Base-by-base conservation (phyloP, 805 yeast genomes). In the Komagataella mondaviorum region DNA sequence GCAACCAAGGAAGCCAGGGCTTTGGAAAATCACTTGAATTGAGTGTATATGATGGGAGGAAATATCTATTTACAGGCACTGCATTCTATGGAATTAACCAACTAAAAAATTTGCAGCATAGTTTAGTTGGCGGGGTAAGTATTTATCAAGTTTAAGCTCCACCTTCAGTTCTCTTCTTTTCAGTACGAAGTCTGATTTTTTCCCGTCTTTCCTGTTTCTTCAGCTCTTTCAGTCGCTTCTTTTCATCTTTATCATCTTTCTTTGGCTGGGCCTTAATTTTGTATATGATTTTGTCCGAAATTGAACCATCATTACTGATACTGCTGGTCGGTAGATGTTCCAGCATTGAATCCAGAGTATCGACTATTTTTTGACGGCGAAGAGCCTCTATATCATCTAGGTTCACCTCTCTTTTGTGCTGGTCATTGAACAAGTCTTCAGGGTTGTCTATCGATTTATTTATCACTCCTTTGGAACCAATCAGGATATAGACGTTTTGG, bases 391-490 rank as follows among this genome's bases (percentile, higher is more conserved):
- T 59, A 8, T 63, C 64, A 20, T 17, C 20, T 17, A 44, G 10
- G 20, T 17, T 44, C 6, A 30, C 14, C 14, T 30, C 39, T 5
- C 39, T 8, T 30, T 30, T 30, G 39, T 30, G 39, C 14, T 30
- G 39, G 5, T 30, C 39, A 30, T 30, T 30, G 14, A 30, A 30
- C 39, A 30, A 8, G 14, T 30, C 39, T 3, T 30, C 39, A 56
- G 16, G 46, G 49, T 6, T 51, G 53, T 22, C 54, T 53, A 3
- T 62, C 62, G 8, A 61, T 52, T 67, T 52, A 17, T 49, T 53
- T 5, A 50, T 46, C 46, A 56, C 61, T 2, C 60, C 61, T 52
- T 64, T 71, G 10, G 70, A 69, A 52, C 72, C 78, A 18, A 76
- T 54, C n/a, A 66, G 63, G 8, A 75, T 58, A 17, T 67, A 65